Evolutionary conservation across 2,329 filamentous ascomycete genomes (phyloP).

Genomic region (Byssochlamys sp.): DNA sequence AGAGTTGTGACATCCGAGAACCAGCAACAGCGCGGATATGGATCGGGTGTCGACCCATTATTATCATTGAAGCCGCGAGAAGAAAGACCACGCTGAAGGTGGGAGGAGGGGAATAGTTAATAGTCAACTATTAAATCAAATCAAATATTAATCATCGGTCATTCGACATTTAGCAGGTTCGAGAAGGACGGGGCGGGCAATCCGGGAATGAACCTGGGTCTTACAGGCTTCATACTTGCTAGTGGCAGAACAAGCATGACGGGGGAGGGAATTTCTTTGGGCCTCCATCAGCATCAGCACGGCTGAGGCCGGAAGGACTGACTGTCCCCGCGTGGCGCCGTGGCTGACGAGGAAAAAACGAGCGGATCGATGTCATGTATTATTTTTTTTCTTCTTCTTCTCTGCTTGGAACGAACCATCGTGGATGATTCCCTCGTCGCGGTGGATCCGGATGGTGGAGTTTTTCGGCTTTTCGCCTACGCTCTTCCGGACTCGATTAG

Average conservation of each 20-base stretch:
- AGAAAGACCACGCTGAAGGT: neutral
- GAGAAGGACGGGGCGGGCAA: neutral
- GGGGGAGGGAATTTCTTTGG: neutral
- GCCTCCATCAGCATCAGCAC: neutral
- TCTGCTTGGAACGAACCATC: neutral
- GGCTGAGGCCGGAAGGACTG: neutral
- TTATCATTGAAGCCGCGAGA: neutral
- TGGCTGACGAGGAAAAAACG: slow-evolving; percentile 1
- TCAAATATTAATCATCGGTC: too few relatives aligned
- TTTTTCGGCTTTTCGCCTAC: neutral
- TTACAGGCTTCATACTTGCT: neutral
- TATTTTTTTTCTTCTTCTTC: too few relatives aligned
- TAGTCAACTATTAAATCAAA: too few relatives aligned
- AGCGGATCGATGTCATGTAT: neutral
- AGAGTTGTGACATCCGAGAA: neutral
- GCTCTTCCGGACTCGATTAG: neutral
- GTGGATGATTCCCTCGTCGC: neutral
- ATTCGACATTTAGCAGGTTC: neutral
- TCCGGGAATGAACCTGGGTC: neutral
- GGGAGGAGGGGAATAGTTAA: too few relatives aligned
- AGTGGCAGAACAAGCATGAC: neutral
- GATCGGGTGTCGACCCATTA: neutral
- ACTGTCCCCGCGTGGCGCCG: neutral
- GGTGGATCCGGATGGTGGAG: neutral
- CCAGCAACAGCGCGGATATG: neutral